Evolutionary conservation across 2,329 filamentous ascomycete species (phyloP), one percentile per base, ranked within the genome.

Genomic region (Bisporella sp.): DNA sequence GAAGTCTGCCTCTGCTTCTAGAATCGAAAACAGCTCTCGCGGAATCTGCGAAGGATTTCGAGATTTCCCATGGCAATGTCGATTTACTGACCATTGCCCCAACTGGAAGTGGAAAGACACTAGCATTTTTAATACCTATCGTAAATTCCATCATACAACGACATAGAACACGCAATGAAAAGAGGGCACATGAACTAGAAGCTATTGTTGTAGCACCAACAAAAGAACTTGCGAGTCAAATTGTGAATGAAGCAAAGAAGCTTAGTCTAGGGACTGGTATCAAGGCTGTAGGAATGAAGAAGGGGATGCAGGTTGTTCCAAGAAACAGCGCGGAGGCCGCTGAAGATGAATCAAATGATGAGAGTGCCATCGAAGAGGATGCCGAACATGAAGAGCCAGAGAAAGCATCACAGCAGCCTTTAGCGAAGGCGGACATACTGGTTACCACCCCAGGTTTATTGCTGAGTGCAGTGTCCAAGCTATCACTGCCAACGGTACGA

Each of bases 41-140:
- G n/a, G 62, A 66, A 41, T 59, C 66, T 21, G 63, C 64, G 9
- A 66, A 64, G 4, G 68, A 59, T 2, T 49, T 56, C 21, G 55
- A 54, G 50, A 49, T 53, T 41, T 50, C 65, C 30, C 63, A 62
- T 28, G 67, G 68, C 21, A 48, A 58, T 43, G 73, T 92, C 4
- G 85, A 99, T 71, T 81, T 99, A 39, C 69, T 99, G 55, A 88
- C 89, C 0, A 83, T 97, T 41, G 93, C 93, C 3, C 93, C 93
- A 1, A 99, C 93, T 0, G 93, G 93, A 29, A 97, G 92, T 66
- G 93, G 93, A 42, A 99, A 99, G 74, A 99, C 93, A 0, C 73
- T 99, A 56, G 89, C 90, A 13, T 99, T 96, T 62, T 69, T 97
- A 61, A 87, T 99, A 41, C 91, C 92, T 0, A 77, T 90, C 3